A percentile compares a stretch with the other conserved stretches of the same genome.
phyloP scores from a whole-genome alignment of 345 rosid species.

The Eucalyptus regnans region DNA sequence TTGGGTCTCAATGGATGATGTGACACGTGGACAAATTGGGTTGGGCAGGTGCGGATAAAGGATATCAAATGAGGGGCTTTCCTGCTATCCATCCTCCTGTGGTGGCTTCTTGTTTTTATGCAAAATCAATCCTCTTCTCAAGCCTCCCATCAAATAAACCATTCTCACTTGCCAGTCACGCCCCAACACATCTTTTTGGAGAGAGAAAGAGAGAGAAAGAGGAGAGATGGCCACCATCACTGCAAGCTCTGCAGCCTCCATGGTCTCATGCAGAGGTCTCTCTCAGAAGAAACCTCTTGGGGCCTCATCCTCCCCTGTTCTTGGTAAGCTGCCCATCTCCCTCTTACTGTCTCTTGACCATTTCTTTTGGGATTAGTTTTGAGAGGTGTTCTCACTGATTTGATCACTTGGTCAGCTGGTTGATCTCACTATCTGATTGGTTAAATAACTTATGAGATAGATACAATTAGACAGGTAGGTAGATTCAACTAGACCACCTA shows the following conservation, averaged over 20 bases:
- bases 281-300: constrained; percentile 21
- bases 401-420: neutral
- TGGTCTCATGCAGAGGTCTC: constrained; percentile 31
- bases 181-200: neutral
- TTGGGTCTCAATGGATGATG: constrained; percentile 2
- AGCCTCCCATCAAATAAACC: neutral
- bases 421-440: neutral
- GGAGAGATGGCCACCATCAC: constrained; percentile 53
- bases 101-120: neutral
- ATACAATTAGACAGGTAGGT: neutral
- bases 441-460: neutral
- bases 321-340: constrained; percentile 30
- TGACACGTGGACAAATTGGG: constrained; percentile 47
- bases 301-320: constrained; percentile 35
- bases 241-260: constrained; percentile 30
- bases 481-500: neutral
- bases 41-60: constrained; percentile 49
- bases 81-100: neutral
- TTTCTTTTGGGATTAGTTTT: neutral
- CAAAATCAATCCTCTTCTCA: neutral
- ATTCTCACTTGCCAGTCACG: neutral
- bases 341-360: neutral
- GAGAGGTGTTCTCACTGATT: neutral
- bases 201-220: neutral
- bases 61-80: constrained; percentile 30